These are phyloP conservation scores for Colletotrichum nymphaeae DNA, from an alignment of 2,329 filamentous ascomycete species.

Conservation along the genomic window DNA sequence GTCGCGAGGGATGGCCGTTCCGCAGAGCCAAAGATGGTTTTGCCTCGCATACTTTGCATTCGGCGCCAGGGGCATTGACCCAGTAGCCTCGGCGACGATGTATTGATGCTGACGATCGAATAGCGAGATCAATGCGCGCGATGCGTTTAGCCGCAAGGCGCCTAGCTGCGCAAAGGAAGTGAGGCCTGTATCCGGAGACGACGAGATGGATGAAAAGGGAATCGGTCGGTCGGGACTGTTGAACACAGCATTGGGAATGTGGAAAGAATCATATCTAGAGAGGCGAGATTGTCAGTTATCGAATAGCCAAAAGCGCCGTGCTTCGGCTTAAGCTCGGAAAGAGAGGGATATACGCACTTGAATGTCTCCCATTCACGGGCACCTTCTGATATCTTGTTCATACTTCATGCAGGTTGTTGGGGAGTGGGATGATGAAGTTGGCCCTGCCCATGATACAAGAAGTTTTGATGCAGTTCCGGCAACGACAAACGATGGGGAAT, in stretches of 20 bases:
- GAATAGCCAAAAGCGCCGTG: background rate
- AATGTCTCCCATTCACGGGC: conserved; percentile 46
- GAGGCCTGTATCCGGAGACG: conserved; percentile 52
- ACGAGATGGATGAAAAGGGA: conserved; percentile 40
- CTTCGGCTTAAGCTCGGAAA: background rate
- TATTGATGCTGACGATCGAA: conserved; percentile 61
- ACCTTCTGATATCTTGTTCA: conserved; percentile 40
- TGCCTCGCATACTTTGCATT: conserved; percentile 23
- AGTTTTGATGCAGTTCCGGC: background rate
- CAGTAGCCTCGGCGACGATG: conserved; percentile 63
- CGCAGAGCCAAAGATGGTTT: conserved; percentile 41
- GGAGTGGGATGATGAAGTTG: conserved; percentile 19
- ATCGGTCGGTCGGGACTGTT: conserved; percentile 40
- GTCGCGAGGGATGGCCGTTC: conserved; percentile 44
- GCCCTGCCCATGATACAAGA: conserved; percentile 30
- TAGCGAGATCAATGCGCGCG: conserved; percentile 59
- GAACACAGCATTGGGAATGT: conserved; percentile 33
- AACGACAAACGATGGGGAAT: background rate
- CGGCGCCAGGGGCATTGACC: conserved; percentile 49
- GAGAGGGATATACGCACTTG: conserved; percentile 37
- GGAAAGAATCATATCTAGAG: conserved; percentile 36
- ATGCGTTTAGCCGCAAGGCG: conserved; percentile 50
- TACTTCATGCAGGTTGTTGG: conserved; percentile 30
- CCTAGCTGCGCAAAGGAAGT: conserved; percentile 63
- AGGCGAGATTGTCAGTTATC: background rate